Base-by-base conservation (phyloP, 1,139 yeast genomes). In the Debaryomyces sp. region DNA sequence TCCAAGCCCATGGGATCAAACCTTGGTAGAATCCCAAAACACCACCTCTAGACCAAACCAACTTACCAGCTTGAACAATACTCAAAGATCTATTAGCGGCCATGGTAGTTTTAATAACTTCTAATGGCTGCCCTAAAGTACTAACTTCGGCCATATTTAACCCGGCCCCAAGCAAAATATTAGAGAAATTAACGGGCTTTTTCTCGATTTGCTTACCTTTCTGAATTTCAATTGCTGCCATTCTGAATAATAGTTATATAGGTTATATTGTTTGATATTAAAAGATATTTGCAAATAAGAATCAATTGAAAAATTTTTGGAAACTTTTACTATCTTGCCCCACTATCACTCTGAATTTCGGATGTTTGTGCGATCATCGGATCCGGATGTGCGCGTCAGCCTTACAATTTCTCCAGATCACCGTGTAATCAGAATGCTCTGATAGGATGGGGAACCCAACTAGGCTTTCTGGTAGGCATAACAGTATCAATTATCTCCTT, bases 1-100 rank as follows among this genome's bases (percentile, higher is more conserved):
- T 88, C 97, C 98, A 92, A 2, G 98, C 99, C 99, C 99, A 94
- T 38, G 99, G 99, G 55, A 94, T 92, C 67, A 94, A 78, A 23
- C 99, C 99, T 68, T 94, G 99, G 73, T 92, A 94, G 71, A 92
- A 94, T 0, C 97, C 99, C 26, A 82, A 67, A 22, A 87, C 61
- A 46, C 98, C 99, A 54, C 99, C 99, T 63, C 99, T 85, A 23
- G 94, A 80, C 94, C 96, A 90, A 50, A 94, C 94, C 45, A 85
- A 78, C 53, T 78, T 78, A 45, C 86, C 78, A 23, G 97, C 89
- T 57, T 84, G 84, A 12, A 82, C 60, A 56, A 94, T 75, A 6
- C 85, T 68, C 53, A 94, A 77, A 37, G 78, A 74, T 66, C 99
- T 80, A 73, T 94, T 90, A 50, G 99, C 98, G 30, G 98, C 98